Evolutionary conservation across 176 grass and related monocot genomes (phyloP).

Genomic region (Zea luxurians): DNA sequence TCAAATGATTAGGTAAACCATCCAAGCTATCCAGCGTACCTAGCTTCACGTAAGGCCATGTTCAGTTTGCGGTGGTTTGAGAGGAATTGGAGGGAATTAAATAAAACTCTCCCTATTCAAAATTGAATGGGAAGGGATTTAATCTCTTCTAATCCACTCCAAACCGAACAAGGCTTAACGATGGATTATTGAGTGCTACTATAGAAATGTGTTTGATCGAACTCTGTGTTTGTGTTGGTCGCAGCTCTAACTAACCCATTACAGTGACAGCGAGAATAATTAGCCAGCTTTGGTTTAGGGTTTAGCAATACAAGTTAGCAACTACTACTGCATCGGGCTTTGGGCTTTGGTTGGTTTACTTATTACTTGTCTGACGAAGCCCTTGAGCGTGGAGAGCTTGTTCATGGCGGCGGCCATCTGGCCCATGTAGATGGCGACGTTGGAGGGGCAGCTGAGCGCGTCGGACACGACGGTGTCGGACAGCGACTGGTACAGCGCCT

Average conservation of each 20-base stretch:
- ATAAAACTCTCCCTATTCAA: no score
- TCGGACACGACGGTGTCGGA: slow-evolving; percentile 77
- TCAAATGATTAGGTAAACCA: slow-evolving; percentile 49
- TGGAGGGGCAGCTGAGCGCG: slow-evolving; percentile 67
- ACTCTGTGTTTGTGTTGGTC: slow-evolving; percentile 7
- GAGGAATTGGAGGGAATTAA: no score
- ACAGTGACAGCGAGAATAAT: slow-evolving; percentile 27
- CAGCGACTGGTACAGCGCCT: slow-evolving; percentile 78
- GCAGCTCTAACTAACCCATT: slow-evolving; percentile 42
- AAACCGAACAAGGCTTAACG: background rate
- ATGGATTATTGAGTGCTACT: background rate
- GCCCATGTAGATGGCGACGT: slow-evolving; percentile 91
- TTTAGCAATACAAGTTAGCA: no score
- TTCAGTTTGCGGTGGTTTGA: no score
- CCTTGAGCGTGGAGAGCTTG: slow-evolving; percentile 81
- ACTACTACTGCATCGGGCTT: no score
- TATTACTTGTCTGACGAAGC: slow-evolving; percentile 86
- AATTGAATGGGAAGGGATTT: no score
- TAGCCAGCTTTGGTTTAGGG: background rate
- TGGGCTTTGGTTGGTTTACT: background rate
- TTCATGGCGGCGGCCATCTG: slow-evolving; percentile 82
- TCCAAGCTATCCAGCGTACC: slow-evolving; percentile 34
- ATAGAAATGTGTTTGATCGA: background rate
- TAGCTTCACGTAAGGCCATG: background rate
- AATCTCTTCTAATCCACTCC: no score